Evolutionary conservation across 164 flowering plant species (phyloP).

Genomic region (Nelumbo lutea): DNA sequence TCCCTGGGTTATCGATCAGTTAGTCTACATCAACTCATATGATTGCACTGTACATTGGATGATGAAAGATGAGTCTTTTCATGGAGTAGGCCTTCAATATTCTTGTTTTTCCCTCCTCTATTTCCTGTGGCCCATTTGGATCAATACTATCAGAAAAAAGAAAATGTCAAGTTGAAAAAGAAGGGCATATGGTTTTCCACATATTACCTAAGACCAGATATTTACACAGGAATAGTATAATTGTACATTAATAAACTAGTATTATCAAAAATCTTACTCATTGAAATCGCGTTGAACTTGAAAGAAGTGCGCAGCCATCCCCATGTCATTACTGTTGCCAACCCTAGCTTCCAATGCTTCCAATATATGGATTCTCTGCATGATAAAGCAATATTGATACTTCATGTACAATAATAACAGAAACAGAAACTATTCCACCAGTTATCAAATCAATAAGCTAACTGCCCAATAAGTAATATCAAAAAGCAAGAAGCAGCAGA

Average conservation of each 20-base stretch:
- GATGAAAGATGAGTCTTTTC: too few relatives aligned
- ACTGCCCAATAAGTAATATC: not conserved
- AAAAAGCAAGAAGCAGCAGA: too few relatives aligned
- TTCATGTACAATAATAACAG: not conserved
- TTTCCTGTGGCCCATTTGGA: too few relatives aligned
- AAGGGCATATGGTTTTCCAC: too few relatives aligned
- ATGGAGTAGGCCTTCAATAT: too few relatives aligned
- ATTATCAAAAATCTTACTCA: constrained; percentile 54
- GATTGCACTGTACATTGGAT: too few relatives aligned
- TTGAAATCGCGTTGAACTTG: constrained; percentile 66
- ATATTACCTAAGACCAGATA: not conserved
- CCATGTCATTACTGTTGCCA: constrained; percentile 26
- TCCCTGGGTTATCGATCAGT: too few relatives aligned
- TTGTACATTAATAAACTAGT: not conserved
- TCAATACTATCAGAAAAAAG: too few relatives aligned
- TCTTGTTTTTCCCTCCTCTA: too few relatives aligned
- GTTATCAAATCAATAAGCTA: not conserved
- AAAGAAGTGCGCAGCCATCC: constrained; percentile 22
- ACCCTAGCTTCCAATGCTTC: constrained; percentile 73
- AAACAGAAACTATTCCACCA: not conserved
- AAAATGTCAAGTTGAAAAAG: too few relatives aligned
- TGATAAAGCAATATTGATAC: constrained; percentile 5
- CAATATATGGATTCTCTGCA: constrained; percentile 78
- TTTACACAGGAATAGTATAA: not conserved
- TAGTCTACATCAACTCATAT: too few relatives aligned